Evolutionary conservation across 225 moss, liverwort and hornwort species (phyloP).

Genomic region (Bryoerythrophyllum caledonicum): DNA sequence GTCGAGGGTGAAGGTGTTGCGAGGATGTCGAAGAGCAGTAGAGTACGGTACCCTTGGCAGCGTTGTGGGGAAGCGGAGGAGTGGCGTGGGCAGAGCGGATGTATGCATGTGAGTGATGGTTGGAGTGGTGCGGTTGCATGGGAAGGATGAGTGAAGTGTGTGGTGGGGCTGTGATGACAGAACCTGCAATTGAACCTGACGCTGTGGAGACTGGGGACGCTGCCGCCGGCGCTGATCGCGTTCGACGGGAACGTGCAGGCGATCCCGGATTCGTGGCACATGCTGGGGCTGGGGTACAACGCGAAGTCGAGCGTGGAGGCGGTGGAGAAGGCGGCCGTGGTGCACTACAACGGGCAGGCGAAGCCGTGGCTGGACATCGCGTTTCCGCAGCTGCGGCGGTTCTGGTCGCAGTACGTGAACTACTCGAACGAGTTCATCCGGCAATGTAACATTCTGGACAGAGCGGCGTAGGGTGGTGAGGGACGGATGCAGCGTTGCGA

Average conservation of each 20-base stretch:
- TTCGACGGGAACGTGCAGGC: constrained; percentile 95
- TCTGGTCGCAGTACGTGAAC: constrained; percentile 96
- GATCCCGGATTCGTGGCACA: constrained; percentile 86
- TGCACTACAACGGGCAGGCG: constrained; percentile 96
- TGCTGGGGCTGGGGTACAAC: constrained; percentile 96
- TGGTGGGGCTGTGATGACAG: constrained; percentile 44
- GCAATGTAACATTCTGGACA: constrained; percentile 96
- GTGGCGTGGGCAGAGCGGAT: background rate
- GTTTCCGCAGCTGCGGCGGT: constrained; percentile 85
- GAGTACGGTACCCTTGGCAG: no score
- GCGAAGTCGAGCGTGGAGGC: constrained; percentile 71
- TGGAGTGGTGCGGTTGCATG: background rate
- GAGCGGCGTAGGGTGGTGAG: background rate
- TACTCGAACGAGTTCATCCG: constrained; percentile 97
- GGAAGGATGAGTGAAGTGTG: background rate
- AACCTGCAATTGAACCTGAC: constrained; percentile 86
- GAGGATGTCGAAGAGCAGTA: background rate
- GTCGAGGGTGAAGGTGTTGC: no score
- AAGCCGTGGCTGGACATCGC: constrained; percentile 99
- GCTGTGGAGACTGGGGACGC: constrained; percentile 91
- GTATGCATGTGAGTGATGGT: background rate
- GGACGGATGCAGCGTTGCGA: constrained; percentile 10
- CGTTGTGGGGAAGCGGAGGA: no score
- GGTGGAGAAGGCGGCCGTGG: constrained; percentile 81
- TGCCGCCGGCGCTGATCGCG: constrained; percentile 93